Percentiles rank a stretch among this genome's conserved stretches.
Evolutionary conservation across 176 grass and related monocot species (phyloP).

Genomic region (Pontederia crassipes): DNA sequence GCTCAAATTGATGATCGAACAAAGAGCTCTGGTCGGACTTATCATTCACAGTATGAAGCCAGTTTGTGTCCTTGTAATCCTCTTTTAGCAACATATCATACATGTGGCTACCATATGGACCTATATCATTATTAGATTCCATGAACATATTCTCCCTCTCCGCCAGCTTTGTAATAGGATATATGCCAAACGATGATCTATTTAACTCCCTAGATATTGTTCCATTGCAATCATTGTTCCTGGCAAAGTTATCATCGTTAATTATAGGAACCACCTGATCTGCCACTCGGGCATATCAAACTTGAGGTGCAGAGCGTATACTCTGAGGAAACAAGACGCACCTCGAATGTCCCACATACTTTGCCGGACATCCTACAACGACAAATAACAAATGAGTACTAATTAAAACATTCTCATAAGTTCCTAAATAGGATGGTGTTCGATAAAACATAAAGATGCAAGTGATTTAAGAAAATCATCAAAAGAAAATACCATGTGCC

Average conservation of each 20-base stretch:
- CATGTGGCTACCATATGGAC: constrained; percentile 50
- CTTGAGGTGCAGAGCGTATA: constrained; percentile 54
- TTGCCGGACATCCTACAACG: constrained; percentile 72
- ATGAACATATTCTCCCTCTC: constrained; percentile 43
- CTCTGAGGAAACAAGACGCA: constrained; percentile 77
- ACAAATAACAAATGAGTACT: background rate
- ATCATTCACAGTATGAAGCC: constrained; percentile 86
- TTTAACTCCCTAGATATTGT: constrained; percentile 24
- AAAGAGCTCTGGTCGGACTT: too few species aligned
- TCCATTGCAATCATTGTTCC: constrained; percentile 40
- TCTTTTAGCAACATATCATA: constrained; percentile 83
- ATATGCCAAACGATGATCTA: constrained; percentile 30
- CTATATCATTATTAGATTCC: constrained; percentile 58
- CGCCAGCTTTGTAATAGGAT: constrained; percentile 37
- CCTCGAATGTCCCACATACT: constrained; percentile 71
- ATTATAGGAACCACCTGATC: constrained; percentile 33
- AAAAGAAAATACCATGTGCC: constrained; percentile 64
- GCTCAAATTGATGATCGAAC: too few species aligned
- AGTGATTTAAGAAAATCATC: background rate
- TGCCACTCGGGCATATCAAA: constrained; percentile 30
- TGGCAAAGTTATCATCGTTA: constrained; percentile 30
- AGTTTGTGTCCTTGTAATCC: constrained; percentile 59
- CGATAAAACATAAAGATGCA: background rate
- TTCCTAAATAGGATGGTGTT: background rate
- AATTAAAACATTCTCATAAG: background rate